Conservation (phyloP, 352 stramenopile genomes). For the Lagenidium giganteum region DNA sequence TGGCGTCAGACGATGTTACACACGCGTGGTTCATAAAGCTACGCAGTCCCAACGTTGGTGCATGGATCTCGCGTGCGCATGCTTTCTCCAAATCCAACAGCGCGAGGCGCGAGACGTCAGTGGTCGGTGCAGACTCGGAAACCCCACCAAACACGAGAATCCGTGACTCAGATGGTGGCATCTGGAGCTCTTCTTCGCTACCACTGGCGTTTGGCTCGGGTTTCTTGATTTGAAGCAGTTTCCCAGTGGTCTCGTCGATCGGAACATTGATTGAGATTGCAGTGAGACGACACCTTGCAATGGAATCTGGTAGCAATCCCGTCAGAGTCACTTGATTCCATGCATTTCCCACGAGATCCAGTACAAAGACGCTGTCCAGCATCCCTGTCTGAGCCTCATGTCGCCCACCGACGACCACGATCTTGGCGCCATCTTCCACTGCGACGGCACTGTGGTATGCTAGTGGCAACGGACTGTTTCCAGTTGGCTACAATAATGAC, state of each 20-base stretch:
- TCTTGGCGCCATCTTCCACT: constrained; percentile 23
- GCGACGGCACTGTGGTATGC: constrained; percentile 37
- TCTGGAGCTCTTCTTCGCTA: too few species aligned
- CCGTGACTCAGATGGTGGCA: neutral
- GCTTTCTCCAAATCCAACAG: constrained; percentile 31
- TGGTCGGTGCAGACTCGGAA: constrained; percentile 15
- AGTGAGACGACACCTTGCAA: constrained; percentile 4
- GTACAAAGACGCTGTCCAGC: constrained; percentile 28
- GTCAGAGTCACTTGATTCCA: constrained; percentile 26
- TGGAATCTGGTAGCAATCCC: constrained; percentile 6
- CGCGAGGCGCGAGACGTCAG: constrained; percentile 3
- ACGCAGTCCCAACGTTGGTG: constrained; percentile 25
- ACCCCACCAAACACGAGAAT: constrained; percentile 63
- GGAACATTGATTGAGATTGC: constrained; percentile 12
- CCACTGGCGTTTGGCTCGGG: neutral
- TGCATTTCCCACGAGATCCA: constrained; percentile 41
- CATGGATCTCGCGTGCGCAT: constrained; percentile 19
- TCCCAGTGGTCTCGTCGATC: constrained; percentile 7
- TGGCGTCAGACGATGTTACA: constrained; percentile 24
- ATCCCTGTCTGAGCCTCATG: constrained; percentile 18
- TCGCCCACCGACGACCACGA: constrained; percentile 47
- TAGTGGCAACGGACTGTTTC: constrained; percentile 44
- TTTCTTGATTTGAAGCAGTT: constrained; percentile 9
- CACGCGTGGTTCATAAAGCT: constrained; percentile 47
- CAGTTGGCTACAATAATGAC: constrained; percentile 27